These are phyloP conservation scores for Brassica cretica DNA, from an alignment of 345 rosid species.

Conservation along the genomic window DNA sequence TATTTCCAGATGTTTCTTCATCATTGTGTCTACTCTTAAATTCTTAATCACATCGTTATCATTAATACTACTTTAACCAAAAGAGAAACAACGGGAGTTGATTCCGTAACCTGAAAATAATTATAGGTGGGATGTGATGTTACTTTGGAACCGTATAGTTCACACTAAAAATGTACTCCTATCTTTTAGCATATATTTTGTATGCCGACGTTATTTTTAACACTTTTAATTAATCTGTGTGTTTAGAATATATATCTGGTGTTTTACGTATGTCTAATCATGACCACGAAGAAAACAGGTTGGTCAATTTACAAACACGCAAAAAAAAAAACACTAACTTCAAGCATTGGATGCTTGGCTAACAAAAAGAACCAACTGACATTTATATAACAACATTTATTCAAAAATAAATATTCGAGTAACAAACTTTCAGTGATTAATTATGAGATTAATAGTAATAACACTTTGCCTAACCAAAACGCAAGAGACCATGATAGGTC, in stretches of 20 bases:
- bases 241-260: not conserved
- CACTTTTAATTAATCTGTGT: not conserved
- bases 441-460: not conserved
- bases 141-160: not conserved
- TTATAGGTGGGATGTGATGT: constrained; percentile 32
- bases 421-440: constrained; percentile 8
- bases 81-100: not conserved
- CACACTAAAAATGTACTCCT: not conserved
- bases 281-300: not conserved
- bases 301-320: not conserved
- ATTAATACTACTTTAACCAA: constrained; percentile 2
- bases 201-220: not conserved
- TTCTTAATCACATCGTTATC: constrained; percentile 9
- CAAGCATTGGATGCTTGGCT: constrained; percentile 13
- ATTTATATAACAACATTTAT: not conserved
- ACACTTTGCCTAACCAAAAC: constrained; percentile 37
- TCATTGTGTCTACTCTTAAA: not conserved
- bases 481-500: constrained; percentile 28
- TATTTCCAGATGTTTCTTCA: not conserved
- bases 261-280: not conserved
- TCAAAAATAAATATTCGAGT: not conserved
- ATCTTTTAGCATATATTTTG: not conserved
- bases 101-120: constrained; percentile 7
- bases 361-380: constrained; percentile 15
- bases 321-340: not conserved